phyloP scores from a whole-genome alignment of 176 grass and related monocot species.

The Cenchrus americanus region DNA sequence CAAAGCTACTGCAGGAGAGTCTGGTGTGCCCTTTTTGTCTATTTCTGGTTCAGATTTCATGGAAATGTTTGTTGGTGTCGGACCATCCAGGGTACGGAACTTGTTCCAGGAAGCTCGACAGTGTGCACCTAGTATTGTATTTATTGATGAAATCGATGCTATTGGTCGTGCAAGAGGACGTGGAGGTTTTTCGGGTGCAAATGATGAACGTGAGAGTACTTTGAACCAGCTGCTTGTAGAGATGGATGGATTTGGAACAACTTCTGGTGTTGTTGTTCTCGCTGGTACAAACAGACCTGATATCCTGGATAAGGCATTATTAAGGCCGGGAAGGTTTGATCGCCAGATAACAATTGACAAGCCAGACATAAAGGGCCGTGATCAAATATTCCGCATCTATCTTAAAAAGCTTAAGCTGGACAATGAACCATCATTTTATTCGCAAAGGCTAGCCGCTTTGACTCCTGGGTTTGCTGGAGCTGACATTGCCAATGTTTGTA shows the following conservation, averaged over 20 bases:
- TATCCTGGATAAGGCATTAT: slow-evolving; percentile 88
- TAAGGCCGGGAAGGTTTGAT: slow-evolving; percentile 97
- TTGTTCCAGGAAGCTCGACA: slow-evolving; percentile 78
- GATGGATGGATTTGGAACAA: slow-evolving; percentile 86
- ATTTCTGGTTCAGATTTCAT: slow-evolving; percentile 87
- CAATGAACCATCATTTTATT: slow-evolving; percentile 83
- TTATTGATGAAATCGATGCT: slow-evolving; percentile 90
- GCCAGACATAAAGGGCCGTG: slow-evolving; percentile 94
- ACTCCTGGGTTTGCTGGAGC: slow-evolving; percentile 99
- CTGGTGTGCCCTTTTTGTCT: slow-evolving; percentile 75
- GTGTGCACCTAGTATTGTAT: slow-evolving; percentile 81
- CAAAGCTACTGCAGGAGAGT: slow-evolving; percentile 82
- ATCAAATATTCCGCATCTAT: slow-evolving; percentile 97
- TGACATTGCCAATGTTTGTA: slow-evolving; percentile 98
- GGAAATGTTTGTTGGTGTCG: slow-evolving; percentile 93
- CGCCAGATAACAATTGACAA: slow-evolving; percentile 96
- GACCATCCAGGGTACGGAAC: slow-evolving; percentile 71
- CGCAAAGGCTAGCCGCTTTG: slow-evolving; percentile 88
- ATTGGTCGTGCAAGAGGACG: slow-evolving; percentile 76
- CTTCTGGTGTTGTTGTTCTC: slow-evolving; percentile 76
- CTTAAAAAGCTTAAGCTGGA: slow-evolving; percentile 94
- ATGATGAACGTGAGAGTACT: slow-evolving; percentile 85
- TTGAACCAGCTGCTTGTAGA: slow-evolving; percentile 86
- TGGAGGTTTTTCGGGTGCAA: slow-evolving; percentile 66
- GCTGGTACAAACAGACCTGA: slow-evolving; percentile 95